Conservation (phyloP, 179 eudicot species). For the Gypsophila paniculata region DNA sequence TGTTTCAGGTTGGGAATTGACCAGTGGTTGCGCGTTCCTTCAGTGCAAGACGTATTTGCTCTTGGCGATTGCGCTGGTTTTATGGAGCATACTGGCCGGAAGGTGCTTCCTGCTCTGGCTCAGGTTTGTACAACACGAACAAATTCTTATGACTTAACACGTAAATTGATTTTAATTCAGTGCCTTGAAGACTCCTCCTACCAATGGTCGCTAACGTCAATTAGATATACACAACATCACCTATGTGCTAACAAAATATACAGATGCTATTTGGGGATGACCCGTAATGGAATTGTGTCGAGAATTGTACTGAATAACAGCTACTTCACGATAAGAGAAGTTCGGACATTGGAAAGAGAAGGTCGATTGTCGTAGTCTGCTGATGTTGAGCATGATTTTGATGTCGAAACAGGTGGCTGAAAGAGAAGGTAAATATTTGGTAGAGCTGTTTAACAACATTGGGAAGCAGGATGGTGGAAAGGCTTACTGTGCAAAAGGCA, state of each 20-base stretch:
- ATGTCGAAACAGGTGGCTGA: slow-evolving; percentile 64
- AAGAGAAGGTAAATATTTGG: slow-evolving; percentile 76
- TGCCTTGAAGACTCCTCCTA: too few species aligned
- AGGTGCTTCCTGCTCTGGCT: slow-evolving; percentile 87
- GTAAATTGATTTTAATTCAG: background rate
- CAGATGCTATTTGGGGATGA: too few species aligned
- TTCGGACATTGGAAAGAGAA: too few species aligned
- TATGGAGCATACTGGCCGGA: slow-evolving; percentile 62
- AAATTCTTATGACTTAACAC: background rate
- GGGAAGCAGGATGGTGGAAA: slow-evolving; percentile 62
- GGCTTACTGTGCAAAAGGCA: slow-evolving; percentile 50
- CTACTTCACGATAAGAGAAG: too few species aligned
- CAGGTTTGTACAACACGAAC: slow-evolving; percentile 42
- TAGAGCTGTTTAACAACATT: slow-evolving; percentile 47
- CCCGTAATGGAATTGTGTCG: too few species aligned
- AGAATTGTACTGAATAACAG: too few species aligned
- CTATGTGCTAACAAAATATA: too few species aligned
- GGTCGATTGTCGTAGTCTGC: too few species aligned
- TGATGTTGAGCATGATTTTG: background rate
- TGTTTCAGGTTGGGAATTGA: slow-evolving; percentile 66
- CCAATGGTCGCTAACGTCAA: too few species aligned
- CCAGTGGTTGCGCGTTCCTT: slow-evolving; percentile 74
- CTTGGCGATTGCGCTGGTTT: slow-evolving; percentile 91
- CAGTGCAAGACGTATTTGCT: slow-evolving; percentile 76
- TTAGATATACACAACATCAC: too few species aligned